Base-by-base conservation (phyloP, 2,329 filamentous ascomycete genomes). In the Aspergillus sp. region DNA sequence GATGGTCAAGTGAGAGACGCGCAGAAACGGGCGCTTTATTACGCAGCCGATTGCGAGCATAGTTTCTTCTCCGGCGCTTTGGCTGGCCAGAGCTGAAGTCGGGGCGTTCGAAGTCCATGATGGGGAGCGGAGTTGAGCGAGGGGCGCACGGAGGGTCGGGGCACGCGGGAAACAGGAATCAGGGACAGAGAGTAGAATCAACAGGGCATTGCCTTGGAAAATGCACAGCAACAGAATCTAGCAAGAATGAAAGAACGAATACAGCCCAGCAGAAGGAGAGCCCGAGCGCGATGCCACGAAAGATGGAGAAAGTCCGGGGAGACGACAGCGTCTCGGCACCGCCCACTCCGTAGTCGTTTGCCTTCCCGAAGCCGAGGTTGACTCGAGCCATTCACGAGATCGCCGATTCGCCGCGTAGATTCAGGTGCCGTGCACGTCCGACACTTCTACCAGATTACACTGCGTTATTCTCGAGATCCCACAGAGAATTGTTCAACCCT, bases 1-100 rank as follows among this genome's bases (percentile, higher is more conserved):
- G 88, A 70, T 92, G 90, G 74, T 96, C 92, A 56, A 97, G 85
- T 39, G 96, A 84, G 51, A 98, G 81, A 57, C 90, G 87, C 56
- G 91, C 93, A 58, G 90, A 84, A 58, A 96, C 82, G 44, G 93
- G 84, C 7, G 89, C 83, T 73, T 90, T 92, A 73, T 95, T 72
- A 50, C 68, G 70, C 58, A 69, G 79, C 55, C 78, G 73, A 56
- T 79, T 75, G 63, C 78, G 72, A 14, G 69, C 62, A 15, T 64
- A 65, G 62, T 82, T 80, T 68, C 80, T 79, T 57, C 79, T 74
- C 62, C 82, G 79, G 64, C 81, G 77, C 71, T 81, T 83, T 57
- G 80, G 76, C 63, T 80, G 75, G 54, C 78, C 77, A 35, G 74
- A 68, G 59, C 64, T 70, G 50, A 76, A 72, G 49, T 66, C 65